These are phyloP conservation scores for Eucalyptus grandis DNA, from an alignment of 345 rosid species.

Conservation along the genomic window DNA sequence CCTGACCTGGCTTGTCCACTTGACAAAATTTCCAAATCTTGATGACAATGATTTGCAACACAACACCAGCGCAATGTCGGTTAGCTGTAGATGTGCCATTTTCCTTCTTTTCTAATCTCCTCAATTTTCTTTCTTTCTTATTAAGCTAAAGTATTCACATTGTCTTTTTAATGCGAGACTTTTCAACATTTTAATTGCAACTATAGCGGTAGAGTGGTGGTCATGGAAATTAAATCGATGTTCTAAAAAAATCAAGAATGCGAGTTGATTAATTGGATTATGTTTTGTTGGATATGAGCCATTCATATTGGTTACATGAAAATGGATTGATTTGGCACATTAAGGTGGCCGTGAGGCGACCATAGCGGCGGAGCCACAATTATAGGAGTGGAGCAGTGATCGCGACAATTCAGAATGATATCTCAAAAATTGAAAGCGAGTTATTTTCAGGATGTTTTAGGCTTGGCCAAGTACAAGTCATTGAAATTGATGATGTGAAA, in stretches of 20 bases:
- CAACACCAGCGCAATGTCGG: not conserved
- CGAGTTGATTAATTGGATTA: accelerated
- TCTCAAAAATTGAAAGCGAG: not conserved
- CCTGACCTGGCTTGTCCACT: not conserved
- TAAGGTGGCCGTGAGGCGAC: not conserved
- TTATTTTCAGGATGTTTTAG: not conserved
- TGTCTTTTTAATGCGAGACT: not conserved
- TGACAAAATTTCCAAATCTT: not conserved
- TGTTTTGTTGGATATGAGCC: not conserved
- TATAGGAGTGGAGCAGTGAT: not conserved
- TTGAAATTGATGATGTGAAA: not conserved
- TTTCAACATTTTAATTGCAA: not conserved
- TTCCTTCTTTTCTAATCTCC: not conserved
- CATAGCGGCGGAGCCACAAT: accelerated
- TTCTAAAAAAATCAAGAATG: not conserved
- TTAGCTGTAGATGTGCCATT: not conserved
- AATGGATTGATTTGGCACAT: not conserved
- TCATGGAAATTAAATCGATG: not conserved
- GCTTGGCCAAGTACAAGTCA: not conserved
- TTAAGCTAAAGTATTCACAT: not conserved
- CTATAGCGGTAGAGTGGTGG: not conserved
- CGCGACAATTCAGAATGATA: not conserved
- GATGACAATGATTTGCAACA: not conserved
- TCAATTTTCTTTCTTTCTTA: not conserved
- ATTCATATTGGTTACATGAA: not conserved